A percentile compares a stretch with the other conserved stretches of the same genome.
Conservation (phyloP, 2,329 filamentous ascomycete genomes). For the Cryphonectria nitschkei region DNA sequence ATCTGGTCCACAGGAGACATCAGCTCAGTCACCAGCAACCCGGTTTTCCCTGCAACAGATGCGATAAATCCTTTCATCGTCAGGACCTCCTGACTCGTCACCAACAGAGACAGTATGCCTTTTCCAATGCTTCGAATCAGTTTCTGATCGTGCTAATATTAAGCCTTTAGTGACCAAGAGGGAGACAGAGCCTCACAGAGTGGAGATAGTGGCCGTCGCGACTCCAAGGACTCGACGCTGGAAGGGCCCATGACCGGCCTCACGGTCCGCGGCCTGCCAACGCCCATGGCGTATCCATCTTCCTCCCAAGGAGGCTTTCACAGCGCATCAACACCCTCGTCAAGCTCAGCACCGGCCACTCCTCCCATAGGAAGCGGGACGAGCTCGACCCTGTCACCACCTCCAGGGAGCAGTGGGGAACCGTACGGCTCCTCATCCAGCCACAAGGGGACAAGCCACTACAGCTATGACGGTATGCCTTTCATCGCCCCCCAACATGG, state of each 20-base stretch:
- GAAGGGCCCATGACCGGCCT: conserved; percentile 30
- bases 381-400: conserved; percentile 23
- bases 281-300: conserved; percentile 26
- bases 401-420: conserved; percentile 12
- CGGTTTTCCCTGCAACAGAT: conserved; percentile 56
- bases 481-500: conserved; percentile 17
- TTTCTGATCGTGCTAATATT: conserved; percentile 28
- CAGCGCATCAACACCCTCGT: conserved; percentile 29
- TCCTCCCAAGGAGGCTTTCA: conserved; percentile 20
- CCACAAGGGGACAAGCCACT: not conserved
- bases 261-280: conserved; percentile 12
- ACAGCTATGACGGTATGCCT: conserved; percentile 9
- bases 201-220: conserved; percentile 35
- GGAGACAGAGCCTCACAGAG: conserved; percentile 43
- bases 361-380: conserved; percentile 19
- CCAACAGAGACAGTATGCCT: conserved; percentile 52
- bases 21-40: conserved; percentile 63
- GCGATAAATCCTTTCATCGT: conserved; percentile 61
- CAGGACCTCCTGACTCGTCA: conserved; percentile 64
- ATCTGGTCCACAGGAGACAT: conserved; percentile 52
- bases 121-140: not conserved
- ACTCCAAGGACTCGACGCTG: conserved; percentile 32
- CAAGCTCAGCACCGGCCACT: conserved; percentile 32
- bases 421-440: conserved; percentile 14
- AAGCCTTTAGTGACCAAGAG: conserved; percentile 47